Evolutionary conservation across 352 stramenopile genomes (phyloP).

Genomic region (Thalassiosira delicatula): DNA sequence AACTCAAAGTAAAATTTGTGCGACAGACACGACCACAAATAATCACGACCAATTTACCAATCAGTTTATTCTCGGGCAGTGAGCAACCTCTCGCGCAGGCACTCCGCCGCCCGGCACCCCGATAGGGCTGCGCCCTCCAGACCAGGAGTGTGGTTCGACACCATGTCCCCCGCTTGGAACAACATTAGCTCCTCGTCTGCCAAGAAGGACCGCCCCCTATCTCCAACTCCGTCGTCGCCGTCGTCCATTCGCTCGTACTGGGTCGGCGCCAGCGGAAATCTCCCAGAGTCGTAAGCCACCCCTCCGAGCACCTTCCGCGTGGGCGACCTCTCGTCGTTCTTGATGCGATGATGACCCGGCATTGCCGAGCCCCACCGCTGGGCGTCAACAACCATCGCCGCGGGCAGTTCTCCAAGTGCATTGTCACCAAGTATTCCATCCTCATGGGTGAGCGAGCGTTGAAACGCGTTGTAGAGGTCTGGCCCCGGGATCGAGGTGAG

Average conservation of each 20-base stretch:
- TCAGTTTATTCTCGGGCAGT: too few relatives aligned
- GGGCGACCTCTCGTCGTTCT: conserved; percentile 23
- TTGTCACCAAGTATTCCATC: conserved; percentile 7
- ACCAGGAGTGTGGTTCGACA: conserved; percentile 65
- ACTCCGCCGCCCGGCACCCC: conserved; percentile 58
- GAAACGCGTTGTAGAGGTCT: conserved; percentile 57
- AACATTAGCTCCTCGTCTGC: conserved; percentile 60
- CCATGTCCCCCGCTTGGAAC: conserved; percentile 74
- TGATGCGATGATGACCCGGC: conserved; percentile 46
- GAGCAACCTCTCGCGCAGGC: too few relatives aligned
- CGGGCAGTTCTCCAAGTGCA: conserved; percentile 31
- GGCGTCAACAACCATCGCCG: conserved; percentile 59
- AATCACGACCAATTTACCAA: too few relatives aligned
- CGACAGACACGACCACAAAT: too few relatives aligned
- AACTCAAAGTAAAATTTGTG: too few relatives aligned
- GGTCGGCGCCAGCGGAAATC: conserved; percentile 47
- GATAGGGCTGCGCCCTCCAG: conserved; percentile 69
- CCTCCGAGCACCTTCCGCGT: conserved; percentile 37
- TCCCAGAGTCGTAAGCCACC: conserved; percentile 56
- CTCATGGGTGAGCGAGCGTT: not conserved
- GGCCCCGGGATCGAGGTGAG: conserved; percentile 62
- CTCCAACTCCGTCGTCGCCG: too few relatives aligned
- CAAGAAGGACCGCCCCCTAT: conserved; percentile 65
- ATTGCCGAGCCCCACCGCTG: conserved; percentile 76
- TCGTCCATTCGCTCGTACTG: conserved; percentile 20